Evolutionary conservation across 768 basidiomycete genomes (phyloP), one percentile per base, ranked within the genome.

Genomic region (Tylopilus plumbeoviolaceoides): DNA sequence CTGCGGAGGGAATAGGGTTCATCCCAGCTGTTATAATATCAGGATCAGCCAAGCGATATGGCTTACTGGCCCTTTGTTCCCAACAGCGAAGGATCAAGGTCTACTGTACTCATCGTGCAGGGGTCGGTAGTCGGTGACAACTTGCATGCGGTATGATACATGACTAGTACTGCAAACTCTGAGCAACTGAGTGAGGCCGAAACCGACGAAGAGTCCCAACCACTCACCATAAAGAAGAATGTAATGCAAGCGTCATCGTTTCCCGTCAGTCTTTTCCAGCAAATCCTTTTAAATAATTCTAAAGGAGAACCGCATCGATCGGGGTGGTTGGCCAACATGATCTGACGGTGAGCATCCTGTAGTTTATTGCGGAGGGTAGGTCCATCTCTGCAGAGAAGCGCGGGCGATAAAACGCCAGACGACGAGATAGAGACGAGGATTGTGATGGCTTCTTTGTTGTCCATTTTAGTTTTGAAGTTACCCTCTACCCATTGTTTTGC

Each of bases 281-380:
- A 95, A 59, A 63, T 93, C 95, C 68, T 97, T 98, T 0, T 99
- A n/a, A n/a, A n/a, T 99, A 57, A 98, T 95, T 79, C 98, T 98
- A 64, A 99, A 7, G 97, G 97, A n/a, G 94, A 91, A 28, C 97
- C 97, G 31, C 97, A 95, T 56, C 97, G 80, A 76, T 99, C 97
- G 11, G 97, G 97, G 73, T 99, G 97, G 72, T 99, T 99, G 27
- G 93, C 90, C 47, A 98, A 80, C 97, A 99, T 99, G 60, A 99
- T 90, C 35, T 88, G 83, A 50, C 95, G 84, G 72, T 99, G 97
- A 0, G 97, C 94, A 61, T 98, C 95, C 73, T 98, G 98, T 53
- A 98, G 69, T 68, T 78, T 83, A 48, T 67, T 81, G n/a, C 82
- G 80, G 18, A 95, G 73, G 51, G 75, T 76, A 10, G 90, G 80